Base-by-base conservation (phyloP, 2,329 filamentous ascomycete species). In the Calonectria ilicicola region DNA sequence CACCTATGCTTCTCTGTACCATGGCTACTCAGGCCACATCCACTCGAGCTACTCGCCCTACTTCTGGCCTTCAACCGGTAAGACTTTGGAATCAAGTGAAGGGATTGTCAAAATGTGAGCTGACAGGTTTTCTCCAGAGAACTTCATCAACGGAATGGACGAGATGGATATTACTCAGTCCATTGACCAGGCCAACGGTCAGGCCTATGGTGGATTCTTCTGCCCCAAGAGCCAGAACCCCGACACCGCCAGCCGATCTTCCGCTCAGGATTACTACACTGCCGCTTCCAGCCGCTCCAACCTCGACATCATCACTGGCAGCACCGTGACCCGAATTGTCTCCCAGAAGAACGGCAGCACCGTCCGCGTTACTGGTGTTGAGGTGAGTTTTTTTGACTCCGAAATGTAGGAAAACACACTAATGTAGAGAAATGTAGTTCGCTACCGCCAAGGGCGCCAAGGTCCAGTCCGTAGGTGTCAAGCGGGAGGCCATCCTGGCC, bases 401-500 rank as follows among this genome's bases (percentile, higher is more conserved):
- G 7, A 12, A 47, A 7, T 10, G 29, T 21, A 23, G 9, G 8
- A 47, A 23, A 21, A 9, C 21, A 14, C 21, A 19, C 51, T 56
- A 15, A 56, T 14, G n/a, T 27, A 15, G 2, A 15, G 10, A 5
- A 60, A 12, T 40, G 2, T 40, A 60, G 53, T 60, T 26, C 26
- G 53, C 53, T 15, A 40, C 53, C 6, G 53, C 32, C 12, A 60
- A 60, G 53, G 53, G 21, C n/a, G 53, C 53, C 23, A 21, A 35
- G 26, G 53, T 60, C 14, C 32, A 60, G 53, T 10, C n/a, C 14
- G 53, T 60, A 19, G 53, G 53, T 23, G 53, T 74, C 1, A 76
- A 63, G 12, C 84, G 83, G 51, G 86, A 88, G 58, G 83, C 86
- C 5, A 80, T 88, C 17, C 68, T 88, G 5, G 82, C 84, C 0